Base-by-base conservation (phyloP, 768 basidiomycete species). In the Lactarius akahatsu region DNA sequence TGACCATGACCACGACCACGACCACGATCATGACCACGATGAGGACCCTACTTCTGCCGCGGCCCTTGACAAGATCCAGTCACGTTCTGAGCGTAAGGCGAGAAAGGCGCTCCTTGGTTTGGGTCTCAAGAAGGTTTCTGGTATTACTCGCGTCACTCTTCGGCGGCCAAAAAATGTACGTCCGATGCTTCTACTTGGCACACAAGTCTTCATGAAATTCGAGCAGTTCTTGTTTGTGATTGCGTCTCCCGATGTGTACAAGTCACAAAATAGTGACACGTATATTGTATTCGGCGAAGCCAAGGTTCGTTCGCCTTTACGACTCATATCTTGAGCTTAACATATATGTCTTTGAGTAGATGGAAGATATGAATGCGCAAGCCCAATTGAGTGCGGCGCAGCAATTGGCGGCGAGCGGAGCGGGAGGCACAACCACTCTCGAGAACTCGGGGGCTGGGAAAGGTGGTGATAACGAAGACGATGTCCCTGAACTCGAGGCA, bases 221-320 rank as follows among this genome's bases (percentile, higher is more conserved):
- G 11, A 13, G 26, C 72, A 93, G 91, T 81, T 96, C 69, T 86
- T 98, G 69, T 92, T 98, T 76, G 96, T 98, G 67, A 85, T 99
- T 72, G 87, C 92, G 62, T 82, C 89, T 59, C 97, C 97, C 43
- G 97, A 99, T 70, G 97, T 99, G 62, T 99, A 92, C 88, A 98
- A 98, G 83, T 94, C 92, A 59, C 88, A 91, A 52, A 95, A 94
- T 80, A 94, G 93, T 75, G 97, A 99, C 80, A 94, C 91, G 79
- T 98, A 99, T 84, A 94, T 99, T 76, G 95, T 99, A 70, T 99
- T 98, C 73, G 97, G 97, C 70, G 97, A 98, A 83, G 96, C 92
- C 63, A 94, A 94, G 86, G 90, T 90, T 57, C 67, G 73, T 67
- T 68, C 18, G 38, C 62, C 41, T 13, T 11, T 23, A 13, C 23